Evolutionary conservation across 2,329 filamentous ascomycete species (phyloP).

Genomic region (Aspergillus udagawae): DNA sequence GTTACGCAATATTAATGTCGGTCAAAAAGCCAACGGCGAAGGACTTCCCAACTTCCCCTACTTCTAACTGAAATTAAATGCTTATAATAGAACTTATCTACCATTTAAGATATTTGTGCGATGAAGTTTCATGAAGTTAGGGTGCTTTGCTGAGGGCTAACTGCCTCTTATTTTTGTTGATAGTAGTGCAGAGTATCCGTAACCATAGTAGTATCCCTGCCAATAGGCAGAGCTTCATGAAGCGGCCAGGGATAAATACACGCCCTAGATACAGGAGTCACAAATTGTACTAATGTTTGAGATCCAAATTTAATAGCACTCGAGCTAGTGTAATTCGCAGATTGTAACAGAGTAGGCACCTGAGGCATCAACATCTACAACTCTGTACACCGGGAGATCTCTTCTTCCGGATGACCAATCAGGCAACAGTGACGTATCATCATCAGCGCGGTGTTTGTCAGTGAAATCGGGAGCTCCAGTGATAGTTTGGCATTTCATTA

Average conservation of each 20-base stretch:
- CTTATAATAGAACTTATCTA: not conserved
- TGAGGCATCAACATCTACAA: constrained; percentile 7
- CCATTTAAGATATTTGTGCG: not conserved
- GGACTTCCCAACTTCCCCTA: not conserved
- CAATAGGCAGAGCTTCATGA: not conserved
- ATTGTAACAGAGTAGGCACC: constrained; percentile 3
- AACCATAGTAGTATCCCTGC: not conserved
- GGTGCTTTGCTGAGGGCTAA: not conserved
- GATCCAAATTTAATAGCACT: not conserved
- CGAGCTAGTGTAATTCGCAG: not conserved
- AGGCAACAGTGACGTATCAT: constrained; percentile 36
- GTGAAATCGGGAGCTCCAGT: not conserved
- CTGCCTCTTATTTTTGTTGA: not conserved
- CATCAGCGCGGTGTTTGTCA: not conserved
- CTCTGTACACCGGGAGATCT: constrained; percentile 18
- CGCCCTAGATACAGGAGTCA: not conserved
- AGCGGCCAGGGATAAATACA: not conserved
- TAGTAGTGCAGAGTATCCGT: not conserved
- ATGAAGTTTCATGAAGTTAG: not conserved
- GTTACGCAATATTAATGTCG: not conserved
- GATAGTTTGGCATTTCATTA: constrained; percentile 1
- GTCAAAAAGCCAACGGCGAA: not conserved
- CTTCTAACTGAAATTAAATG: not conserved
- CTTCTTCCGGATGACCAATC: constrained; percentile 33
- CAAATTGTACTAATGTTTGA: not conserved